Percentiles rank a stretch among this genome's conserved stretches.
phyloP scores from a whole-genome alignment of 768 basidiomycete genomes.

The Russula virescens region DNA sequence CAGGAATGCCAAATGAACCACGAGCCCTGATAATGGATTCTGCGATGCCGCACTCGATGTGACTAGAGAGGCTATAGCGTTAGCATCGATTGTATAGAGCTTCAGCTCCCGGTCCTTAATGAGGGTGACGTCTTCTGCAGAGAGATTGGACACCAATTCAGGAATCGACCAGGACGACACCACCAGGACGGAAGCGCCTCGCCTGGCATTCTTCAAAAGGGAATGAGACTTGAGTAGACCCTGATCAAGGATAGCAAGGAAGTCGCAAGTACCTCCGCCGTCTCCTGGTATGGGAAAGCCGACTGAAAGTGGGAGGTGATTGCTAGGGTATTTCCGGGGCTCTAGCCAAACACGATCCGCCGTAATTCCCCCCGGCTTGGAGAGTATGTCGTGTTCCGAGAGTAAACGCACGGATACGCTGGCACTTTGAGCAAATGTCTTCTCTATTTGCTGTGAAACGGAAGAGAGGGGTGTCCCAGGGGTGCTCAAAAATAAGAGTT shows the following conservation, averaged over 20 bases:
- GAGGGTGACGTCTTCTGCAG: too few species aligned
- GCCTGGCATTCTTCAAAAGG: constrained; percentile 61
- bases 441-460: constrained; percentile 46
- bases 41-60: constrained; percentile 33
- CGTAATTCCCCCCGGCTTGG: constrained; percentile 63
- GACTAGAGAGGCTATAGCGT: constrained; percentile 44
- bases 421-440: constrained; percentile 50
- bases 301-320: constrained; percentile 48
- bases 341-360: constrained; percentile 66
- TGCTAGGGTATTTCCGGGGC: constrained; percentile 35
- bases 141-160: too few species aligned
- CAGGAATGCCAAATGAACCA: constrained; percentile 76
- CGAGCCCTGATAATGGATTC: constrained; percentile 46
- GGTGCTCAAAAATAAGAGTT: constrained; percentile 55
- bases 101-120: too few species aligned
- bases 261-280: constrained; percentile 50
- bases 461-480: constrained; percentile 49
- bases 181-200: too few species aligned
- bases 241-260: constrained; percentile 71
- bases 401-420: constrained; percentile 55
- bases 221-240: constrained; percentile 73
- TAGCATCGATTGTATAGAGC: too few species aligned
- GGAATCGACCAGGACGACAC: too few species aligned
- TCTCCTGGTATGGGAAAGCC: constrained; percentile 49
- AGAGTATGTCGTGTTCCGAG: constrained; percentile 69